Evolutionary conservation across 1,284 basidiomycete species (phyloP), one percentile per base, ranked within the genome.

Genomic region (Earliella scabrosa): DNA sequence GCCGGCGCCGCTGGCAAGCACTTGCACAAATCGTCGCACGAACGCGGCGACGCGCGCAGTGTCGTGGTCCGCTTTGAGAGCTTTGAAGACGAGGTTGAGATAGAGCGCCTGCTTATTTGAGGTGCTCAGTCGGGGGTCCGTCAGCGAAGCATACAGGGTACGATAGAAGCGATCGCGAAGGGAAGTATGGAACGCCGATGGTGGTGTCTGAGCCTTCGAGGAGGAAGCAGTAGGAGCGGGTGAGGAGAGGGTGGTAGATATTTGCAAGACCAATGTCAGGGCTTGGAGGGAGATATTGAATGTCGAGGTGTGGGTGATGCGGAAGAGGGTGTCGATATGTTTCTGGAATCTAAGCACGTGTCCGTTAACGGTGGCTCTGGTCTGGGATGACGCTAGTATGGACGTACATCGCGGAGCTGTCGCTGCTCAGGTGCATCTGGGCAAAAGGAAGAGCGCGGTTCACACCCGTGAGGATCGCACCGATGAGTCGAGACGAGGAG

Each of bases 21-120:
- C 80, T 75, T 99, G 97, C 26, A 96, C 79, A 46, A 98, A 87
- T 50, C 97, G 80, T 70, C 93, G 87, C 39, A 98, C 83, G 56
- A 98, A 88, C 0, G 95, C 93, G 72, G 88, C 88, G 9, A 92
- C 83, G 18, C 95, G 82, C 55, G 83, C 83, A 0, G 73, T 63
- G 50, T 85, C 86, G 11, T 72, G 72, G 68, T 98, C 97, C 3
- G 81, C 81, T 73, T 97, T 97, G 64, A 98, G 76, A 16, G 93
- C 89, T 70, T 95, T 97, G 84, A 97, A 97, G 20, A 98, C 74
- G 20, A 99, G 76, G 71, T 99, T 99, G 63, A 99, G 83, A 73
- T 98, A 99, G 89, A 99, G 93, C 8, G 96, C 94, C 72, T 98
- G 95, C 71, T 99, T 98, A 27, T 91, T 93, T 16, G 95, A 95